Evolutionary conservation across 106 monocot species (phyloP), one percentile per base, ranked within the genome.

Genomic region (Gastrodia elata): DNA sequence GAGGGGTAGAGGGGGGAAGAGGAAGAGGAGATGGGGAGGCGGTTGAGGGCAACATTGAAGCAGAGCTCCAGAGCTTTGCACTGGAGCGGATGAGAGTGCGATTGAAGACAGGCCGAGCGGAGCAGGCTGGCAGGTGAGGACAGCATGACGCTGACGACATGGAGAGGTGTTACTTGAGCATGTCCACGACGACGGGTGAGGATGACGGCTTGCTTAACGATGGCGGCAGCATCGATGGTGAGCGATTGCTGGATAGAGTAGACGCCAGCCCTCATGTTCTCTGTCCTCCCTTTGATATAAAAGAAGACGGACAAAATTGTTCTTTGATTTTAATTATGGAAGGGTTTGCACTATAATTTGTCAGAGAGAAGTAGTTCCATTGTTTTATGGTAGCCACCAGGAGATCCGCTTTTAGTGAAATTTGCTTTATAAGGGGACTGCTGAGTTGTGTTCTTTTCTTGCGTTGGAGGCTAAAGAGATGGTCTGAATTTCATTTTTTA

Each of bases 131-230:
- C 30, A n/a, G 92, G 38, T 43, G 90, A 84, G 11, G 91, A 87
- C 56, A 97, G 92, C 96, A 92, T 92, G 75, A 88, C 83, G 84
- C 68, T 92, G 69, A 92, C 96, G n/a, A 97, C 96, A 26, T 97
- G 96, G 48, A 97, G 87, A 4, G 96, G 96, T 9, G 96, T 97
- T 28, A 97, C 96, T 55, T 97, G 96, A 6, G 96, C 96, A 58
- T 97, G 92, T 68, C 96, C 96, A 6, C 96, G 82, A 0, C 90
- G 88, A 22, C 87, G 85, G 1, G 96, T 92, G 4, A 92, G 84
- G 78, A 56, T 79, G 26, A 97, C 80, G 2, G 96, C 85, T 67
- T 92, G 96, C 86, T 92, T 93, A 34, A 97, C 84, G 16, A 90
- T 42, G 64, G 72, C 30, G 5, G 96, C 84, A 0, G 96, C 96